These are phyloP conservation scores for Kalanchoe fedtschenkoi DNA, from an alignment of 164 flowering plant genomes.

Conservation along the genomic window DNA sequence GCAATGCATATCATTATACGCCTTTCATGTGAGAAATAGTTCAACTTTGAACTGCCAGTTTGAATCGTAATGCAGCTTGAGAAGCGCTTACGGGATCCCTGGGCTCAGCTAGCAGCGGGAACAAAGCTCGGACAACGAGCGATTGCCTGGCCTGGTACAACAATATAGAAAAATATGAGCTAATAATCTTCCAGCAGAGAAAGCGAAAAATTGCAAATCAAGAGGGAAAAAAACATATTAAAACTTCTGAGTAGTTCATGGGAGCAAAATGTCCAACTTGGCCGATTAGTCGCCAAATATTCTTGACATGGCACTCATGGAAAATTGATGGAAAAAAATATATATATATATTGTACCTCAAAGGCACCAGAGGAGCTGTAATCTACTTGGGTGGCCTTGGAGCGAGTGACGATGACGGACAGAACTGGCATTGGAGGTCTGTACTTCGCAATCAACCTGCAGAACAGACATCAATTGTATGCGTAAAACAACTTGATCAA, in stretches of 20 bases:
- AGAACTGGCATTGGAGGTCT: conserved; percentile 91
- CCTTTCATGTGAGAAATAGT: too few species aligned
- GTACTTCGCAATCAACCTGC: conserved; percentile 86
- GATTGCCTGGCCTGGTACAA: conserved; percentile 75
- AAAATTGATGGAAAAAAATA: background rate
- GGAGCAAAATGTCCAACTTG: background rate
- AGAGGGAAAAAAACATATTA: background rate
- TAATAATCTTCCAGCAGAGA: background rate
- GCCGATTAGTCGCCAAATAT: background rate
- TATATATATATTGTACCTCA: conserved; percentile 42
- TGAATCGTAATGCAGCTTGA: background rate
- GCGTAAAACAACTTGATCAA: background rate
- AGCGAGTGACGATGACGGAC: conserved; percentile 76
- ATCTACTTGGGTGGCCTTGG: conserved; percentile 62
- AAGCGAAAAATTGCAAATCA: background rate
- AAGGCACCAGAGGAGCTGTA: conserved; percentile 91
- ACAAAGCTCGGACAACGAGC: conserved; percentile 71
- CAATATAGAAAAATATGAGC: background rate
- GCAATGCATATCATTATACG: conserved; percentile 12
- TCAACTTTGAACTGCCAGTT: too few species aligned
- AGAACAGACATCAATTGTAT: background rate
- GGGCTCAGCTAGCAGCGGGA: conserved; percentile 90
- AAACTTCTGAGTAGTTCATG: too few species aligned
- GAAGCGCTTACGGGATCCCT: conserved; percentile 61
- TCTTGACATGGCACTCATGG: background rate